phyloP scores from a whole-genome alignment of 164 flowering plant genomes.

The Magnolia officinalis region DNA sequence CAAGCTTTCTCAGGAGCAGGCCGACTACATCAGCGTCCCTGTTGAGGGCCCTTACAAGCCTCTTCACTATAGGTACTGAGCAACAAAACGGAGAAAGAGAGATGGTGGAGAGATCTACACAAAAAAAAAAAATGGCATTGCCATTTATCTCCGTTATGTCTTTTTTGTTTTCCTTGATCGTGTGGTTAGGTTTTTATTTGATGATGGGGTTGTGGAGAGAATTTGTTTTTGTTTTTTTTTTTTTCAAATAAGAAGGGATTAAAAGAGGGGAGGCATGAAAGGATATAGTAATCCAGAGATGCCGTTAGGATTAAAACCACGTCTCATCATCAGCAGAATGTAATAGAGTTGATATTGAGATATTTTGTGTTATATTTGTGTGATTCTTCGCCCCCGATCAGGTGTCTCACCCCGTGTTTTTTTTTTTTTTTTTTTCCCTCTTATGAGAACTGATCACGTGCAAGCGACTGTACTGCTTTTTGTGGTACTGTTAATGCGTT shows the following conservation, averaged over 20 bases:
- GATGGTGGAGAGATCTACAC: not conserved
- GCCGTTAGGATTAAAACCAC: too few species aligned
- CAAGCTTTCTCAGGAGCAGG: constrained; percentile 21
- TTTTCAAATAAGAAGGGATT: not conserved
- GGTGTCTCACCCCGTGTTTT: too few species aligned
- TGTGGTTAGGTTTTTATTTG: not conserved
- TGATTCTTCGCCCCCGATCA: too few species aligned
- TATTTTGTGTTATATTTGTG: too few species aligned
- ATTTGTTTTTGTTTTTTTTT: not conserved
- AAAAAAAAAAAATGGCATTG: not conserved
- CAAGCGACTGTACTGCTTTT: too few species aligned
- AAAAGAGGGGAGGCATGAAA: not conserved
- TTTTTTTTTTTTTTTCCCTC: too few species aligned
- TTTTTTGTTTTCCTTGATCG: not conserved
- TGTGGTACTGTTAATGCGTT: too few species aligned
- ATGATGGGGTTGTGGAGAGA: not conserved
- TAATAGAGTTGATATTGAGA: too few species aligned
- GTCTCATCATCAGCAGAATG: too few species aligned
- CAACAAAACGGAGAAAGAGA: not conserved
- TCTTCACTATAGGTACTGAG: constrained; percentile 19
- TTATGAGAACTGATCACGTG: too few species aligned
- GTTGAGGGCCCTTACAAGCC: constrained; percentile 28
- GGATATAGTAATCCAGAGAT: too few species aligned
- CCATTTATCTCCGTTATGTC: not conserved
- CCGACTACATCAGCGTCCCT: constrained; percentile 23